Conservation (phyloP, 2,329 filamentous ascomycete genomes). For the Sporothrix schenckii region DNA sequence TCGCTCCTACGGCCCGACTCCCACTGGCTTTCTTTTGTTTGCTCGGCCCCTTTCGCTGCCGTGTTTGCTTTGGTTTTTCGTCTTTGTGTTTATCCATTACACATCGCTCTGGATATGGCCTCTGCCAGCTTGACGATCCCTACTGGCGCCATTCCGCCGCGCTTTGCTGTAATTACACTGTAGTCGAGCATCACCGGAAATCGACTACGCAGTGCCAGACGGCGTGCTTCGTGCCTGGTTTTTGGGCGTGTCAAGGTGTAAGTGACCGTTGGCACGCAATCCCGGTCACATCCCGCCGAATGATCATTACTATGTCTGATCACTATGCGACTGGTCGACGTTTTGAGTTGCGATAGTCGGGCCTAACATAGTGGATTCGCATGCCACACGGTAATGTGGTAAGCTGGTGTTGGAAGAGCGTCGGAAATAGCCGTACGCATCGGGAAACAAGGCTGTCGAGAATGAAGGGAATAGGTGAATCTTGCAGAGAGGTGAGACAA, state of each 20-base stretch:
- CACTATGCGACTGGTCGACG: background rate
- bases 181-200: background rate
- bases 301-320: constrained; percentile 1
- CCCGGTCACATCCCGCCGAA: background rate
- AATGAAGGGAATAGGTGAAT: constrained; percentile 5
- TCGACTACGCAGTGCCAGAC: background rate
- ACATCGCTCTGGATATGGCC: constrained; percentile 5
- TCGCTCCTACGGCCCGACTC: background rate
- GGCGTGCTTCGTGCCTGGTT: background rate
- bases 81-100: background rate
- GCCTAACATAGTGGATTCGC: constrained; percentile 1
- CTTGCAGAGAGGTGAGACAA: constrained; percentile 13
- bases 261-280: constrained; percentile 6
- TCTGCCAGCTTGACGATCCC: constrained; percentile 3
- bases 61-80: background rate
- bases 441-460: background rate
- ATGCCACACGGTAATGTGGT: background rate
- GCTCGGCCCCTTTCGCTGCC: background rate
- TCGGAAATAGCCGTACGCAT: background rate
- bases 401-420: background rate
- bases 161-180: background rate
- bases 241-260: no score
- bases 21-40: background rate
- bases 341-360: background rate
- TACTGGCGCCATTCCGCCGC: constrained; percentile 7